Percentiles rank a stretch among this genome's conserved stretches.
These are phyloP conservation scores for Aurinia saxatilis DNA, from an alignment of 345 rosid species.

Conservation along the genomic window DNA sequence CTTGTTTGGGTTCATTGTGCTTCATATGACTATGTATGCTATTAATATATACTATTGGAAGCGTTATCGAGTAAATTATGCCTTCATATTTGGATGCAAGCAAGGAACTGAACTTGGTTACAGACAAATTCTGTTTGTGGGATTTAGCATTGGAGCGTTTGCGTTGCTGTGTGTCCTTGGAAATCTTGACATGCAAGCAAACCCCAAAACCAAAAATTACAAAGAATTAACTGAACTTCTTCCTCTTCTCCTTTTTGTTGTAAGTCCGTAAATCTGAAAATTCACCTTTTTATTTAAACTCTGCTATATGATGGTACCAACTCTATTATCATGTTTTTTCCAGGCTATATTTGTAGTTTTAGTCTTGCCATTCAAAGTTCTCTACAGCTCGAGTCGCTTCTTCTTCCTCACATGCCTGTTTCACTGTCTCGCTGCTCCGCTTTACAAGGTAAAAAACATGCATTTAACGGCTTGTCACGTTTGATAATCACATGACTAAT, in stretches of 20 bases:
- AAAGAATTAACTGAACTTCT: slow-evolving; percentile 42
- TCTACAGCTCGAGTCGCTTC: slow-evolving; percentile 37
- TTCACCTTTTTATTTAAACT: background rate
- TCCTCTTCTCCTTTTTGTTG: slow-evolving; percentile 32
- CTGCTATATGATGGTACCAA: background rate
- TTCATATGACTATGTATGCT: slow-evolving; percentile 40
- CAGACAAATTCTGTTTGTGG: slow-evolving; percentile 46
- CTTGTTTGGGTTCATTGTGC: slow-evolving; percentile 39
- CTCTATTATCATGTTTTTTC: slow-evolving; percentile 27
- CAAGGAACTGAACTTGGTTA: slow-evolving; percentile 65
- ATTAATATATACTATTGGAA: slow-evolving; percentile 38
- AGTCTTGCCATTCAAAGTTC: slow-evolving; percentile 39
- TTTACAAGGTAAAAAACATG: slow-evolving; percentile 26
- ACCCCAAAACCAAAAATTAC: slow-evolving; percentile 32
- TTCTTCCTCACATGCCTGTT: slow-evolving; percentile 29
- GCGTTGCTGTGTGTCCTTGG: slow-evolving; percentile 42
- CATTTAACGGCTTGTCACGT: background rate
- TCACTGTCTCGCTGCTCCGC: slow-evolving; percentile 35
- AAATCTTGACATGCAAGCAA: slow-evolving; percentile 52
- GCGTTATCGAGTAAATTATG: slow-evolving; percentile 43
- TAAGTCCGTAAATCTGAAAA: slow-evolving; percentile 17
- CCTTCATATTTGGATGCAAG: slow-evolving; percentile 71
- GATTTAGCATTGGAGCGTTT: slow-evolving; percentile 45
- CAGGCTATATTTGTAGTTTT: slow-evolving; percentile 35
- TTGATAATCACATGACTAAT: slow-evolving; percentile 1